Base-by-base conservation (phyloP, 495 filamentous ascomycete species). In the Talaromyces liani region DNA sequence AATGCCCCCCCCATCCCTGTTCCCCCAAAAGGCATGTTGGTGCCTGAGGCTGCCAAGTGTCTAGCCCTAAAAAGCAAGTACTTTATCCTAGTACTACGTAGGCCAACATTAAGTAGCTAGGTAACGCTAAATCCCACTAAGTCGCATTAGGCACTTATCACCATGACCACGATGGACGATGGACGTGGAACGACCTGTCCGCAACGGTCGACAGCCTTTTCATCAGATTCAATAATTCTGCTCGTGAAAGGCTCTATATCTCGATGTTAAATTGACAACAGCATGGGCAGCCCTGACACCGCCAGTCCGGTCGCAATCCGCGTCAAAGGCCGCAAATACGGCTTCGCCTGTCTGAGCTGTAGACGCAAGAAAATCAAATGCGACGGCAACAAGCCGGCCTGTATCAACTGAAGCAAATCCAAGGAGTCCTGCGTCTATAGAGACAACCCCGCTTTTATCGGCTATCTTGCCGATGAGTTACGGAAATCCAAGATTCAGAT, bases 351-450 rank as follows among this genome's bases (percentile, higher is more conserved):
- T 47, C 33, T 66, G 8, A 61, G 60, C 25, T 66, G 65, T 58
- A 25, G 65, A 18, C 65, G 61, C 18, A 58, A 61, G 25, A 66
- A 66, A 24, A 66, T 66, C 56, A 63, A 60, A 31, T 66, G 65
- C 49, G 65, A 66, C 55, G 65, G 65, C 55, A 66, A 60, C 49
- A 66, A 66, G 49, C 62, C 65, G 20, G 56, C 59, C n/a, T 66
- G 65, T 41, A 58, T 56, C 16, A 66, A 66, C 29, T 66, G 65
- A 25, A n/a, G 57, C 20, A 66, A 66, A 53, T 62, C 65, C 8
- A 66, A 66, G 25, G 65, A 66, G n/a, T 36, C 60, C 9, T 66
- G 65, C 51, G 60, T 36, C 20, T 66, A 66, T 57, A 66, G 60
- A 22, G 65, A 61, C 27, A 66, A 58, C 31, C 47, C 61, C 45